A percentile compares a stretch with the other conserved stretches of the same genome.
Conservation (phyloP, 805 yeast genomes). For the Starmera amethionina region DNA sequence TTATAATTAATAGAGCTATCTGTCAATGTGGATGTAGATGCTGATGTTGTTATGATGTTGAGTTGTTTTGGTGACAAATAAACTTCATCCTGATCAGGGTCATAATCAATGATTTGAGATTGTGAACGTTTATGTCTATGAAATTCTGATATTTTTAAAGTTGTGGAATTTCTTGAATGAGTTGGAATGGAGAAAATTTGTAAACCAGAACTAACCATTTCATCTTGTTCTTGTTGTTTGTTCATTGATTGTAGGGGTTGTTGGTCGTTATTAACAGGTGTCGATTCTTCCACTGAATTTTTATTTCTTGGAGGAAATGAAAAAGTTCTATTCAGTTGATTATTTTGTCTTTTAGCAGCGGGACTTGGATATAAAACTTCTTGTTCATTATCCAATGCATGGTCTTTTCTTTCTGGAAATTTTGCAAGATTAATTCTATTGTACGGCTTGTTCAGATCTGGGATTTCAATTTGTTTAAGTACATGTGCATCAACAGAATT, state of each 20-base stretch:
- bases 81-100: neutral
- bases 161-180: neutral
- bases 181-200: neutral
- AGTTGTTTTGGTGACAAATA: neutral
- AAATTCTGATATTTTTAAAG: neutral
- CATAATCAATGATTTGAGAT: constrained; percentile 1
- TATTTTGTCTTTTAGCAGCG: constrained; percentile 15
- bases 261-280: neutral
- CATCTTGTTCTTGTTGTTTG: no score
- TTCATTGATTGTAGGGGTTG: no score
- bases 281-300: neutral
- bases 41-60: neutral
- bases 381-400: constrained; percentile 13
- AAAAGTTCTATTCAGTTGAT: constrained; percentile 14
- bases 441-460: constrained; percentile 3
- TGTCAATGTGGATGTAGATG: no score
- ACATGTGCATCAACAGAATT: neutral
- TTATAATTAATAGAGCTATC: neutral
- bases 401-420: neutral
- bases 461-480: constrained; percentile 5
- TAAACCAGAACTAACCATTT: neutral
- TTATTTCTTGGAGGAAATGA: constrained; percentile 14
- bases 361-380: constrained; percentile 18
- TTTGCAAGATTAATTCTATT: neutral
- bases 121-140: constrained; percentile 1